These are phyloP conservation scores for Ogataea parapolymorpha DNA, from an alignment of 805 yeast genomes.

Conservation along the genomic window DNA sequence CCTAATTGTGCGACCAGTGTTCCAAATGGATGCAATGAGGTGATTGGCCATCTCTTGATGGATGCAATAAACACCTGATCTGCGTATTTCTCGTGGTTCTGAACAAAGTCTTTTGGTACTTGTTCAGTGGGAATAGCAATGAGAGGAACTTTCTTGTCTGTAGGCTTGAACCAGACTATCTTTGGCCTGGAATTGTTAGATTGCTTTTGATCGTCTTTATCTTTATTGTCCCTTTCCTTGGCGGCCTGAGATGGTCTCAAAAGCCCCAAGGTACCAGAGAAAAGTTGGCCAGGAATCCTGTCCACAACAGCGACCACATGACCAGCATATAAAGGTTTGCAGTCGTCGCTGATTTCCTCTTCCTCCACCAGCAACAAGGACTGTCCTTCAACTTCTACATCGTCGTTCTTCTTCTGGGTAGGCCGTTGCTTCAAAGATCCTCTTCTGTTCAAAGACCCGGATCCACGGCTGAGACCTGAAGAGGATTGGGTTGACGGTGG, in stretches of 20 bases:
- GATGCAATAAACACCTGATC: slow-evolving; percentile 88
- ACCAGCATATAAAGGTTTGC: slow-evolving; percentile 93
- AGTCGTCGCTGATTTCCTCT: slow-evolving; percentile 90
- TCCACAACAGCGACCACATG: slow-evolving; percentile 98
- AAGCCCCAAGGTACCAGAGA: slow-evolving; percentile 90
- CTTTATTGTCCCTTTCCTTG: slow-evolving; percentile 61
- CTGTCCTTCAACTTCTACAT: slow-evolving; percentile 98
- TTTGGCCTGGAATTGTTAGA: slow-evolving; percentile 57
- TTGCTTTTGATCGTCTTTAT: slow-evolving; percentile 33
- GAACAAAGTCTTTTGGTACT: slow-evolving; percentile 94
- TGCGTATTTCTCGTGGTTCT: slow-evolving; percentile 79
- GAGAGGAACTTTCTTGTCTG: slow-evolving; percentile 95
- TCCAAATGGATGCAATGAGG: slow-evolving; percentile 97
- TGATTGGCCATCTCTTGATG: slow-evolving; percentile 98
- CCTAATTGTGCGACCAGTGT: slow-evolving; percentile 87
- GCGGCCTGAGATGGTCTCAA: slow-evolving; percentile 94
- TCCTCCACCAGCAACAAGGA: slow-evolving; percentile 88
- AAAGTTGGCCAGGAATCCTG: slow-evolving; percentile 94
- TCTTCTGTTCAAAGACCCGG: slow-evolving; percentile 56
- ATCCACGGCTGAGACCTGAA: slow-evolving; percentile 19
- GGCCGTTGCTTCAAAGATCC: slow-evolving; percentile 95
- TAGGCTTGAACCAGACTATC: slow-evolving; percentile 98
- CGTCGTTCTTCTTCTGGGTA: slow-evolving; percentile 95
- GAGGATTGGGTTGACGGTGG: slow-evolving; percentile 35
- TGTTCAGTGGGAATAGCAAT: slow-evolving; percentile 98